phyloP scores from a whole-genome alignment of 805 yeast species.

The Pichia pseudocactophila region DNA sequence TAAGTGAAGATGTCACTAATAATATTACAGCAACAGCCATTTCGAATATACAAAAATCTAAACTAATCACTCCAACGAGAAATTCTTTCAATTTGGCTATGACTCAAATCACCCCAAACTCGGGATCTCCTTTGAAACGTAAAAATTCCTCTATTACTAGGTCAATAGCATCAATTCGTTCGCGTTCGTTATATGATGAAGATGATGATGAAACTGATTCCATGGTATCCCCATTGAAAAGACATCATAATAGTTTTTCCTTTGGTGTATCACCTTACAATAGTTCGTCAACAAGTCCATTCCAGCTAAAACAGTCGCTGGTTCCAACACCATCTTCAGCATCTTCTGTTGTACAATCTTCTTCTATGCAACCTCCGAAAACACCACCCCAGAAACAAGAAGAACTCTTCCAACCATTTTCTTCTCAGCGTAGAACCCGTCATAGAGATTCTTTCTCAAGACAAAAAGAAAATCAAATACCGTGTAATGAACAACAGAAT shows the following conservation, averaged over 20 bases:
- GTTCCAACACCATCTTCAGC: constrained; percentile 11
- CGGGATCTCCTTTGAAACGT: constrained; percentile 24
- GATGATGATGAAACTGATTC: constrained; percentile 5
- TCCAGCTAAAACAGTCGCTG: constrained; percentile 12
- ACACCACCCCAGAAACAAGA: constrained; percentile 23
- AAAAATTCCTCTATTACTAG: constrained; percentile 14
- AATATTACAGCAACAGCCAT: constrained; percentile 15
- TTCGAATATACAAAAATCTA: constrained; percentile 12
- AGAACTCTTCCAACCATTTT: not conserved
- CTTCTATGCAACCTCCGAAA: constrained; percentile 20
- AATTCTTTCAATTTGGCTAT: constrained; percentile 1
- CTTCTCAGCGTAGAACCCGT: not conserved
- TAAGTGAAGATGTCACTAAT: constrained; percentile 11
- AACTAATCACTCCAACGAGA: constrained; percentile 11
- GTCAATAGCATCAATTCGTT: not conserved
- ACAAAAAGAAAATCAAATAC: not conserved
- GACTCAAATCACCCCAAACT: constrained; percentile 9
- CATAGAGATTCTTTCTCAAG: not conserved
- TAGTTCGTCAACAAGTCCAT: constrained; percentile 15
- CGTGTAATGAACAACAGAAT: constrained; percentile 14
- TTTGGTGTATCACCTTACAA: constrained; percentile 23
- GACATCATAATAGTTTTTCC: constrained; percentile 20
- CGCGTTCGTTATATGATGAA: constrained; percentile 1
- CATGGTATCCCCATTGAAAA: constrained; percentile 22
- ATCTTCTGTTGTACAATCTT: no score